Conservation (phyloP, 352 stramenopile species). For the Globisporangium camurandrum region DNA sequence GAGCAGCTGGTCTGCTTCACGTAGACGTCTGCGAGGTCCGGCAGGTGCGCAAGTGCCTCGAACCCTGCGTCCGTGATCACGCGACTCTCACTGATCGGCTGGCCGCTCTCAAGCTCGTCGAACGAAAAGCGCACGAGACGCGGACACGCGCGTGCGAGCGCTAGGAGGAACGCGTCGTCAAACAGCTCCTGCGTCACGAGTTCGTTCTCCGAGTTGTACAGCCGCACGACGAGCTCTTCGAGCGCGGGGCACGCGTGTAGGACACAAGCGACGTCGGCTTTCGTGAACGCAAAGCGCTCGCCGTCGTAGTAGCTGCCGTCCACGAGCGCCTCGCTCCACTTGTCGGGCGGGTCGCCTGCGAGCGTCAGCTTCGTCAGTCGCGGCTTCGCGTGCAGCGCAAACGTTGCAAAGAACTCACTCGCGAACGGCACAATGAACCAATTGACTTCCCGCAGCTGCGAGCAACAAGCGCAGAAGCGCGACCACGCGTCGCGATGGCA, state of each 20-base stretch:
- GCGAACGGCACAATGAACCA: slow-evolving; percentile 13
- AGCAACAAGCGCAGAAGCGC: slow-evolving; percentile 9
- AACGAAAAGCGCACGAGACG: slow-evolving; percentile 6
- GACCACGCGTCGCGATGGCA: slow-evolving; percentile 4
- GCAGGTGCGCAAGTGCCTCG: slow-evolving; percentile 4
- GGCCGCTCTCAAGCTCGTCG: slow-evolving; percentile 11
- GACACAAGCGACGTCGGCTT: slow-evolving; percentile 6
- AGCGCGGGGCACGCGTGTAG: slow-evolving; percentile 8
- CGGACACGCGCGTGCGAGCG: slow-evolving; percentile 3
- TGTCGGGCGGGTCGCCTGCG: slow-evolving; percentile 9
- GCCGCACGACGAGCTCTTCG: background rate
- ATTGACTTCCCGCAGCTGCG: slow-evolving; percentile 9
- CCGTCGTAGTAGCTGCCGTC: slow-evolving; percentile 10
- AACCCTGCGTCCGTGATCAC: slow-evolving; percentile 8
- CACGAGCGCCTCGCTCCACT: slow-evolving; percentile 6
- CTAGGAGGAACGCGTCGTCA: slow-evolving; percentile 9
- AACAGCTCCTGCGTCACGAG: slow-evolving; percentile 11
- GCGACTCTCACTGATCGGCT: slow-evolving; percentile 8
- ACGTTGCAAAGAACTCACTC: slow-evolving; percentile 9
- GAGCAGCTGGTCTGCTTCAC: slow-evolving; percentile 12
- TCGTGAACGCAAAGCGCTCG: slow-evolving; percentile 7
- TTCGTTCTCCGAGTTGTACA: slow-evolving; percentile 14
- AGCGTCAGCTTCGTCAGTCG: slow-evolving; percentile 10
- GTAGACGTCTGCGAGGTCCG: slow-evolving; percentile 6
- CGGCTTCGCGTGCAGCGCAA: slow-evolving; percentile 2